phyloP scores from a whole-genome alignment of 106 monocot genomes.

The Amphibolis antarctica region DNA sequence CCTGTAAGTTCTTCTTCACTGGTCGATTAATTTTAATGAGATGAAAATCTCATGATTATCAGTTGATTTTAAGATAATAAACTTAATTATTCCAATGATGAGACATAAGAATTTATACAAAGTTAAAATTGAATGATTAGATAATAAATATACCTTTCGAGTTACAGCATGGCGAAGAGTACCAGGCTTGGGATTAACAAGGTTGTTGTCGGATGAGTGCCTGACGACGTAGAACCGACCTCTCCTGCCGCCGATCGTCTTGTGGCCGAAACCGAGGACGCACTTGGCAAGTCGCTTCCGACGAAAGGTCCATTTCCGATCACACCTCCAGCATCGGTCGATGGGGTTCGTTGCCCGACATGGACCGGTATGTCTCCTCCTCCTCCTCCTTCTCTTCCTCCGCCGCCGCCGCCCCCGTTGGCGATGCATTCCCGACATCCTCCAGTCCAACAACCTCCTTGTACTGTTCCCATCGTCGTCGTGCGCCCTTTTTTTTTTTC shows the following conservation, averaged over 20 bases:
- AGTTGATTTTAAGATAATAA: no score
- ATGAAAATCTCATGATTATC: no score
- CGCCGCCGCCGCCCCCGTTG: conserved; percentile 14
- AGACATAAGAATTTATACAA: no score
- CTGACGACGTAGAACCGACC: conserved; percentile 26
- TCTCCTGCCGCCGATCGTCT: conserved; percentile 12
- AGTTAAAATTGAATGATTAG: no score
- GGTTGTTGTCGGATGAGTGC: conserved; percentile 7
- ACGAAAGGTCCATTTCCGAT: conserved; percentile 20
- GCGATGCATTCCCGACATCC: background rate
- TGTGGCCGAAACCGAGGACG: conserved; percentile 35
- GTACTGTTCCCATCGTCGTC: no score
- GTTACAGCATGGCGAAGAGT: conserved; percentile 43
- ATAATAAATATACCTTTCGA: conserved; percentile 37
- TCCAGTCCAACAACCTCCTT: no score
- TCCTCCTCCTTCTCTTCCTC: conserved; percentile 7
- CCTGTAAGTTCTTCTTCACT: no score
- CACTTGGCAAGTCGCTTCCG: conserved; percentile 41
- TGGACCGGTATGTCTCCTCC: background rate
- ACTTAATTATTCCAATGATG: no score
- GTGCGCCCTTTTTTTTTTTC: no score
- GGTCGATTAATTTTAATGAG: no score
- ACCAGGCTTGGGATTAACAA: conserved; percentile 12
- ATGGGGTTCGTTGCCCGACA: conserved; percentile 53
- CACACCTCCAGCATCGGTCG: conserved; percentile 62